Evolutionary conservation across 1,284 basidiomycete species (phyloP), one percentile per base, ranked within the genome.

Genomic region (Moesziomyces sp.): DNA sequence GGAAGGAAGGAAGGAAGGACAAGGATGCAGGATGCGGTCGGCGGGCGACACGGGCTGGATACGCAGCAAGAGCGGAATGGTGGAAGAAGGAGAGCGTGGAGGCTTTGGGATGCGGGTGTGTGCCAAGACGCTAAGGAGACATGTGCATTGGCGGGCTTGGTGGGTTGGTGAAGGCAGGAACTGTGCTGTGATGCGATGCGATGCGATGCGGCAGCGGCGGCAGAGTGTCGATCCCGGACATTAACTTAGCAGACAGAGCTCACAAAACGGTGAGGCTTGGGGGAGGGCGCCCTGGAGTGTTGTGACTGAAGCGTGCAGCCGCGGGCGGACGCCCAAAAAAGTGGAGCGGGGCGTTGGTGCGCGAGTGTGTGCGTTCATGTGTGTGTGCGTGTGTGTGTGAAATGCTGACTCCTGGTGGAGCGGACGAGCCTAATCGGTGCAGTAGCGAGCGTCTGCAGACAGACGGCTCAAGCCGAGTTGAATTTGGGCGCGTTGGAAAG

Each of bases 141-240:
- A n/a, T 40, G 28, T n/a, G 46, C 18, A 42, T 34, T 13, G 21
- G 14, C 23, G 46, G 26, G 14, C 19, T 56, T 24, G 9, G 45
- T 47, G 40, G 46, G 53, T 18, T 38, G 26, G 26, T 1, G 5
- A 6, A 7, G 26, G 26, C 26, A 28, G 26, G 26, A 5, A 28
- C 26, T 28, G 26, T 8, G 26, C 26, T 38, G 43, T 40, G 49
- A 18, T 35, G 46, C 19, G 23, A 21, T 40, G 24, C 19, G 19
- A 28, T 28, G 13, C 46, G 38, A n/a, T 28, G 23, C 28, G 21
- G n/a, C 11, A 28, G 38, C 45, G 38, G 43, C 45, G 53, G 34
- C 34, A 38, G 30, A 30, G 46, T n/a, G 54, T 58, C 55, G 55
- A 58, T 58, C 55, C 45, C 55, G 48, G 55, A 58, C 42, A 58